Conservation (phyloP, 2,329 filamentous ascomycete genomes). For the Diaporthe sp. region DNA sequence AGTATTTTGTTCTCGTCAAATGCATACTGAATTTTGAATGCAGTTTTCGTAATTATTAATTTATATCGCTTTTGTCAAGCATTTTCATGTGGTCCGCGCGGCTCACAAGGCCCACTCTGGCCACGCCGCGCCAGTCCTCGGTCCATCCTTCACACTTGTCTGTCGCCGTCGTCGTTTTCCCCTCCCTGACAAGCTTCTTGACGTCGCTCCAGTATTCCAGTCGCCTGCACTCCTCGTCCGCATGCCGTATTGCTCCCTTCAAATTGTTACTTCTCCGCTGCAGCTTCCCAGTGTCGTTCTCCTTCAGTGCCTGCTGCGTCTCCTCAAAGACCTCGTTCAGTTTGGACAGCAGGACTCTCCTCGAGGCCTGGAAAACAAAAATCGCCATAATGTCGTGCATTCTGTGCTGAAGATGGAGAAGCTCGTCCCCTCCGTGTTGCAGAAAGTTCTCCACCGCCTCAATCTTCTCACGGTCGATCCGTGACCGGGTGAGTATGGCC, state of each 20-base stretch:
- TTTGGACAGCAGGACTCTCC: constrained; percentile 79
- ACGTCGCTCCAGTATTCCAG: constrained; percentile 92
- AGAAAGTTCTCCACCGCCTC: constrained; percentile 87
- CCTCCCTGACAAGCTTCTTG: constrained; percentile 73
- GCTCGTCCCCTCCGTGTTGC: constrained; percentile 80
- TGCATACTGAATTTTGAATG: too few relatives aligned
- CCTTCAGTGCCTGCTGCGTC: constrained; percentile 62
- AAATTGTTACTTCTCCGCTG: constrained; percentile 73
- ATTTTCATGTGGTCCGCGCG: constrained; percentile 45
- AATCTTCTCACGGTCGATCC: constrained; percentile 91
- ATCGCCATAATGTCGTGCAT: constrained; percentile 89
- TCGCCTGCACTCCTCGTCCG: constrained; percentile 83
- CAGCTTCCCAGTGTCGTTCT: constrained; percentile 52
- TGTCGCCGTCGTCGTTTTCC: constrained; percentile 60
- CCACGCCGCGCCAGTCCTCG: constrained; percentile 64
- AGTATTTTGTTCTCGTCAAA: neutral
- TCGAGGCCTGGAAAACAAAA: constrained; percentile 91
- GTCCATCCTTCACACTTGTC: constrained; percentile 59
- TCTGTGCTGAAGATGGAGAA: constrained; percentile 79
- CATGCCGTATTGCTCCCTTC: constrained; percentile 79
- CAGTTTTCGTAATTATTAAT: too few relatives aligned
- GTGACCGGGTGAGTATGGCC: constrained; percentile 74
- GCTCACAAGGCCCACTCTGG: constrained; percentile 62
- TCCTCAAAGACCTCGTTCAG: constrained; percentile 76
- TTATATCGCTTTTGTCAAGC: constrained; percentile 14